phyloP scores from a whole-genome alignment of 139 green algal species.

The Picochlorum costavermella region DNA sequence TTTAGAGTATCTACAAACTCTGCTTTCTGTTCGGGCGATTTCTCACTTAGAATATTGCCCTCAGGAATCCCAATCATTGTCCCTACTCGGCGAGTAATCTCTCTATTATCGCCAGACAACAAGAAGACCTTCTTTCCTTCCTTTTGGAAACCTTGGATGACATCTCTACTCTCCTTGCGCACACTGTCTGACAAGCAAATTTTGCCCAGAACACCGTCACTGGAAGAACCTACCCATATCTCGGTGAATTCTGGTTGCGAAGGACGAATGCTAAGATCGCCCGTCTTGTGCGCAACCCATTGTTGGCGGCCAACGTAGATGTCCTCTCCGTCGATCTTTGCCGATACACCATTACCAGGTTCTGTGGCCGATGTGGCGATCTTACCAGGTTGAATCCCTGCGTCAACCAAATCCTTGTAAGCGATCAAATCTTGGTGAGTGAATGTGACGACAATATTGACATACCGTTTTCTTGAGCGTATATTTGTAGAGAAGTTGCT shows the following conservation, averaged over 20 bases:
- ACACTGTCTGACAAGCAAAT: slow-evolving; percentile 61
- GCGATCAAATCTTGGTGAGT: not conserved
- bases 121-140: slow-evolving; percentile 59
- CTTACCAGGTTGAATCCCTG: slow-evolving; percentile 23
- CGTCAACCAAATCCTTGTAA: not conserved
- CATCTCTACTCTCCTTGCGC: slow-evolving; percentile 44
- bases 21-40: slow-evolving; percentile 50
- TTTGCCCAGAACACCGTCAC: slow-evolving; percentile 49
- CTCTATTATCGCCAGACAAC: slow-evolving; percentile 67
- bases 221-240: slow-evolving; percentile 38
- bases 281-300: slow-evolving; percentile 51
- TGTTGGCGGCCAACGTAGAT: slow-evolving; percentile 59
- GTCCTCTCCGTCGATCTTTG: slow-evolving; percentile 34
- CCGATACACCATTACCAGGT: slow-evolving; percentile 50
- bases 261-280: not conserved
- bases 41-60: slow-evolving; percentile 20
- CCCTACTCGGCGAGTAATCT: slow-evolving; percentile 45
- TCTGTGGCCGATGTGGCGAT: slow-evolving; percentile 34
- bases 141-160: slow-evolving; percentile 47
- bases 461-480: slow-evolving; percentile 32
- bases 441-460: not conserved
- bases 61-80: slow-evolving; percentile 35
- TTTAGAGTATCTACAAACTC: slow-evolving; percentile 31
- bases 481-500: slow-evolving; percentile 60
- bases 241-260: slow-evolving; percentile 4